Percentiles rank a stretch among this genome's conserved stretches.
phyloP scores from a whole-genome alignment of 345 rosid species.

The Eucalyptus shirleyi region DNA sequence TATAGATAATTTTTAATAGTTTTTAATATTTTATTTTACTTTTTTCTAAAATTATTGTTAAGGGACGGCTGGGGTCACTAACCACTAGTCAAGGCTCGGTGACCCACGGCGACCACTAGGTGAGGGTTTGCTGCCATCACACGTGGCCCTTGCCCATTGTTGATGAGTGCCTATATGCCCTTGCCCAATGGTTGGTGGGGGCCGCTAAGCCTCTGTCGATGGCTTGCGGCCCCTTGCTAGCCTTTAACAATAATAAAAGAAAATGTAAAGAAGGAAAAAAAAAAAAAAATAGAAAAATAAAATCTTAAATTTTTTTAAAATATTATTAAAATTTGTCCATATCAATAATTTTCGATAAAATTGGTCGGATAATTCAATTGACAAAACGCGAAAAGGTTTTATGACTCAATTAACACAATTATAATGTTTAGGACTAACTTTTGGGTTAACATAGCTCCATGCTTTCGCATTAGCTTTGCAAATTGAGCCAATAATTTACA shows the following conservation, averaged over 20 bases:
- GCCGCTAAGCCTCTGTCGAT: accelerated
- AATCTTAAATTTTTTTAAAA: accelerated
- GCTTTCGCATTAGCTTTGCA: no score
- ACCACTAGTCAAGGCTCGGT: accelerated
- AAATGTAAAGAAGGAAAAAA: no score
- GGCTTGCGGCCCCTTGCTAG: accelerated
- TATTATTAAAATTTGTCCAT: no score
- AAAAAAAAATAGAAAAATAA: no score
- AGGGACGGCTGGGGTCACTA: accelerated
- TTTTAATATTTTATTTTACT: no score
- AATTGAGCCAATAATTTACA: no score
- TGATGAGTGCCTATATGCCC: accelerated
- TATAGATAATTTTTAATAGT: no score
- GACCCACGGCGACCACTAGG: accelerated
- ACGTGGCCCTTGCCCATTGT: accelerated
- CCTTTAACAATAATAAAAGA: no score
- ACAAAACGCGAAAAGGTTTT: accelerated
- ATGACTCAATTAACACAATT: no score
- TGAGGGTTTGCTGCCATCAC: no score
- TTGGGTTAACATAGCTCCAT: no score
- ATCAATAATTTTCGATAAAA: accelerated
- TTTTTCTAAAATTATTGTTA: no score
- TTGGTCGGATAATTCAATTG: accelerated
- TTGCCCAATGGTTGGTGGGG: accelerated
- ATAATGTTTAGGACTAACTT: accelerated